Evolutionary conservation across 2,329 filamentous ascomycete genomes (phyloP).

Genomic region (Didymella pomorum): DNA sequence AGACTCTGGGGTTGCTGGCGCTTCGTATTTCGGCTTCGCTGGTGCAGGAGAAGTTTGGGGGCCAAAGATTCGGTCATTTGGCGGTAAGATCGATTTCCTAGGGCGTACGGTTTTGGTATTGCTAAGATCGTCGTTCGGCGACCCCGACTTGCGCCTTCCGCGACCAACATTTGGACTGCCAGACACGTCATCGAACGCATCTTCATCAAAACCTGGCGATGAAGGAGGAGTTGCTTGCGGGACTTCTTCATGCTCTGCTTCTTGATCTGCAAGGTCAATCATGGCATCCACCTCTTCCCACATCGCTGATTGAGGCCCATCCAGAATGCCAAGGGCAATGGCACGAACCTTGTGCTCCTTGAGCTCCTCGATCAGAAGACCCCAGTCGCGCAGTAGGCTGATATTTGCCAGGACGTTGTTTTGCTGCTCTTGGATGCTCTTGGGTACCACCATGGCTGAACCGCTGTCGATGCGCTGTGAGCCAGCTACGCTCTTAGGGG

Average conservation of each 20-base stretch:
- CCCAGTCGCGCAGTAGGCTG: conserved; percentile 82
- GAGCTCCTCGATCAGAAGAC: conserved; percentile 80
- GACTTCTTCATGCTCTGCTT: conserved; percentile 66
- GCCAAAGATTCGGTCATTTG: conserved; percentile 49
- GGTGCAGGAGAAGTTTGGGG: conserved; percentile 45
- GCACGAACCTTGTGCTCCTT: conserved; percentile 79
- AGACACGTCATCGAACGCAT: conserved; percentile 64
- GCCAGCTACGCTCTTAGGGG: conserved; percentile 41
- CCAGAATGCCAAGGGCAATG: conserved; percentile 69
- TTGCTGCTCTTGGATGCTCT: conserved; percentile 81
- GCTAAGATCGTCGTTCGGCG: conserved; percentile 40
- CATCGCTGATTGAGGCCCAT: conserved; percentile 66
- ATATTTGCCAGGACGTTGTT: conserved; percentile 84
- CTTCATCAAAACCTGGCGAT: conserved; percentile 65
- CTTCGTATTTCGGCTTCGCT: conserved; percentile 35
- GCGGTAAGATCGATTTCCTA: conserved; percentile 47
- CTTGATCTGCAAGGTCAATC: conserved; percentile 79
- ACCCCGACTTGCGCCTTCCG: conserved; percentile 40
- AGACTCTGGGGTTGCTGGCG: conserved; percentile 35
- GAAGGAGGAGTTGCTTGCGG: conserved; percentile 63
- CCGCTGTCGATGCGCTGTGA: conserved; percentile 56
- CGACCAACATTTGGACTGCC: conserved; percentile 45
- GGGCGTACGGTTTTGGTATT: conserved; percentile 35
- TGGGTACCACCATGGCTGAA: conserved; percentile 73
- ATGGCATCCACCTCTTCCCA: conserved; percentile 89